Evolutionary conservation across 1,139 yeast species (phyloP).

Genomic region (Kodamaea plutei): DNA sequence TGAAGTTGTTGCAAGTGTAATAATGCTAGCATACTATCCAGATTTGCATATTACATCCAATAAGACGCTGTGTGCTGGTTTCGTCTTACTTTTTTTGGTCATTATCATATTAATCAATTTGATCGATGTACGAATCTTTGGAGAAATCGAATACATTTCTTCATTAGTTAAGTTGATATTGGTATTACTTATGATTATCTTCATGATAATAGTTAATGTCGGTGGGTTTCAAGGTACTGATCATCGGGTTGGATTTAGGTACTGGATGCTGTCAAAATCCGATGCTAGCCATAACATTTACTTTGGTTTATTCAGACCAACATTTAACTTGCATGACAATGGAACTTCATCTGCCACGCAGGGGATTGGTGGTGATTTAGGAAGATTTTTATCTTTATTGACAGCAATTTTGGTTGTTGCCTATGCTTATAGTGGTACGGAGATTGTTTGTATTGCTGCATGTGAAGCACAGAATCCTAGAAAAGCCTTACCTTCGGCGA

Average conservation of each 20-base stretch:
- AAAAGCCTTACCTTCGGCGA: conserved; percentile 72
- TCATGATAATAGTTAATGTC: conserved; percentile 59
- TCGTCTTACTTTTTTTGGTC: conserved; percentile 57
- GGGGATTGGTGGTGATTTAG: conserved; percentile 62
- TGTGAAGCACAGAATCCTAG: conserved; percentile 84
- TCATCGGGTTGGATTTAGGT: conserved; percentile 55
- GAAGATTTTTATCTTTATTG: conserved; percentile 61
- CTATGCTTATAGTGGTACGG: conserved; percentile 77
- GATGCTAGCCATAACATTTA: conserved; percentile 45
- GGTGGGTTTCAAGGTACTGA: conserved; percentile 44
- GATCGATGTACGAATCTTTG: conserved; percentile 67
- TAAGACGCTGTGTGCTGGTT: conserved; percentile 53
- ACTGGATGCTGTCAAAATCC: conserved; percentile 56
- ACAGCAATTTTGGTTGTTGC: conserved; percentile 63
- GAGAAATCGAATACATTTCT: conserved; percentile 67
- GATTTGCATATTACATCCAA: conserved; percentile 45
- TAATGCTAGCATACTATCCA: conserved; percentile 66
- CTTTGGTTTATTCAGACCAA: conserved; percentile 71
- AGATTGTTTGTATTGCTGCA: conserved; percentile 79
- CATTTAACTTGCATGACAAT: conserved; percentile 54
- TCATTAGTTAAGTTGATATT: conserved; percentile 58
- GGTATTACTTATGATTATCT: conserved; percentile 52
- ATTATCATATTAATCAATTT: conserved; percentile 51
- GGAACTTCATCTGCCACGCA: conserved; percentile 40
- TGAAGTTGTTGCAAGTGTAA: conserved; percentile 75